These are phyloP conservation scores for Cytospora chrysosperma DNA, from an alignment of 2,329 filamentous ascomycete genomes.

Conservation along the genomic window DNA sequence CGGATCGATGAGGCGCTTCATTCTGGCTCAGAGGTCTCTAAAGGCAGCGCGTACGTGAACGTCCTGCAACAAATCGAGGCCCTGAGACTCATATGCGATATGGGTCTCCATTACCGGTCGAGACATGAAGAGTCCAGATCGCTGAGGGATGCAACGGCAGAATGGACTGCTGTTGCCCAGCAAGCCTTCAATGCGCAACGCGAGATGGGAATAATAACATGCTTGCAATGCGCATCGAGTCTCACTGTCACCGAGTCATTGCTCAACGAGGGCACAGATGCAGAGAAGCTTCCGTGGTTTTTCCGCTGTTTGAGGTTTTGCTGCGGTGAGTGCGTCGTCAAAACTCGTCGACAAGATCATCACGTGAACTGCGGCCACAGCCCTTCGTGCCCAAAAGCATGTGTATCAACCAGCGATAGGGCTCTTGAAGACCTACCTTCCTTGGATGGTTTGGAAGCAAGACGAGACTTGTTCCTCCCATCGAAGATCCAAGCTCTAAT, in stretches of 20 bases:
- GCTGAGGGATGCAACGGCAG: background rate
- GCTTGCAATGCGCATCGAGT: constrained; percentile 31
- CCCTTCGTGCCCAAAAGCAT: constrained; percentile 27
- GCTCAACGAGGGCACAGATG: constrained; percentile 21
- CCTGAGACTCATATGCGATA: constrained; percentile 46
- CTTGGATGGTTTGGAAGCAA: background rate
- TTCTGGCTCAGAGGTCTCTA: constrained; percentile 16
- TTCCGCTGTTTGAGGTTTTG: constrained; percentile 35
- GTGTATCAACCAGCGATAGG: constrained; percentile 28
- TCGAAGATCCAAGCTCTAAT: constrained; percentile 38
- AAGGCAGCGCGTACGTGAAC: constrained; percentile 36
- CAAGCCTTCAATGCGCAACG: constrained; percentile 35
- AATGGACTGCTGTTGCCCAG: constrained; percentile 34
- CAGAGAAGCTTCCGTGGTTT: constrained; percentile 27
- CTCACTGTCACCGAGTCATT: constrained; percentile 29
- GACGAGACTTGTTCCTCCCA: constrained; percentile 21
- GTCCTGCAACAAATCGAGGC: constrained; percentile 46
- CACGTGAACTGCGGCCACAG: constrained; percentile 29
- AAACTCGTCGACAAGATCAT: background rate
- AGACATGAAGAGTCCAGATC: constrained; percentile 28
- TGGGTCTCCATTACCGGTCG: constrained; percentile 41
- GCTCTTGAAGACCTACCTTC: constrained; percentile 29
- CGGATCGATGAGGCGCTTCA: constrained; percentile 37
- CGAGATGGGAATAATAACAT: constrained; percentile 31
- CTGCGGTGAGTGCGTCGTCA: constrained; percentile 34